These are phyloP conservation scores for Populus davidiana DNA, from an alignment of 345 rosid genomes.

Conservation along the genomic window DNA sequence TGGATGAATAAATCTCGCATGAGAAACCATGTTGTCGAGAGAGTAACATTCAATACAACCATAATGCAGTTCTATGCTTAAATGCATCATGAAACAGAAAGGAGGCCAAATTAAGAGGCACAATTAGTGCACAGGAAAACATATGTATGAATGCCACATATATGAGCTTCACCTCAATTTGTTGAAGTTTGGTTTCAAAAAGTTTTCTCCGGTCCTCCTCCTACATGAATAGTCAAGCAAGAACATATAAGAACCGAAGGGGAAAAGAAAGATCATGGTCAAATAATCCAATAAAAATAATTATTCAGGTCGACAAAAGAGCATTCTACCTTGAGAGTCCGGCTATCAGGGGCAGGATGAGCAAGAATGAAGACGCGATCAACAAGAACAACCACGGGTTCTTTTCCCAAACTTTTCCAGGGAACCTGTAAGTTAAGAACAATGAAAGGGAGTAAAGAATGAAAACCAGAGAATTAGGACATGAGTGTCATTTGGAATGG, in stretches of 20 bases:
- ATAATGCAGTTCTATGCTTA: neutral
- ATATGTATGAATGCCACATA: no score
- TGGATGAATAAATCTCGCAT: neutral
- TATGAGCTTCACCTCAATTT: constrained; percentile 64
- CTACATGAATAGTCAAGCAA: constrained; percentile 32
- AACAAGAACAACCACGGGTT: constrained; percentile 87
- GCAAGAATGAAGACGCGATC: constrained; percentile 94
- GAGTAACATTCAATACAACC: neutral
- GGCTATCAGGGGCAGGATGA: constrained; percentile 64
- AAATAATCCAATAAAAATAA: constrained; percentile 6
- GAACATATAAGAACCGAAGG: constrained; percentile 4
- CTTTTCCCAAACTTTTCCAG: constrained; percentile 96
- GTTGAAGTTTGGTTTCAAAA: constrained; percentile 84
- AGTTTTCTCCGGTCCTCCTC: constrained; percentile 84
- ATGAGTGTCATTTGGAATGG: neutral
- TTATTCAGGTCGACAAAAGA: constrained; percentile 14
- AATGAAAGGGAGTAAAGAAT: neutral
- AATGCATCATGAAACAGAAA: neutral
- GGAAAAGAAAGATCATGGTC: constrained; percentile 7
- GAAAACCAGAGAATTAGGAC: constrained; percentile 1
- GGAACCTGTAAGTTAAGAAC: constrained; percentile 61
- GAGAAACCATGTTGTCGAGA: neutral
- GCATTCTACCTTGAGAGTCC: constrained; percentile 52
- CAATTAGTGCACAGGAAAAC: no score
- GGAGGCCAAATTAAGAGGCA: neutral